Evolutionary conservation across 2,329 filamentous ascomycete genomes (phyloP), one percentile per base, ranked within the genome.

Genomic region (Diaporthe ampelina): DNA sequence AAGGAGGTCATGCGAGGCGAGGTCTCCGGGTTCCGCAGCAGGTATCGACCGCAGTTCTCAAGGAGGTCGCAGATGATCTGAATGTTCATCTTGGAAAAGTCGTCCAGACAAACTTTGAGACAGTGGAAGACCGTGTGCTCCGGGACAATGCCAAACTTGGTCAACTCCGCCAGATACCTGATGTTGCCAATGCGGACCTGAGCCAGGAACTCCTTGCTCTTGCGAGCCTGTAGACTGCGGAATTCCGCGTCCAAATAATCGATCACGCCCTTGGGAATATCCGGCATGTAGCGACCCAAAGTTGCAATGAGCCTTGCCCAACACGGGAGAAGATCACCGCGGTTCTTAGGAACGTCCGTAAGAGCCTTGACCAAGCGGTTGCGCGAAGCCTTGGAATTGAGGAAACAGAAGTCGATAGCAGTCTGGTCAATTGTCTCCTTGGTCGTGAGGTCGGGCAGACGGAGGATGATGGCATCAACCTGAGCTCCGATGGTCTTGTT

Each of bases 41-140:
- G 87, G 83, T 98, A 99, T 24, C 97, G 92, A 57, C 97, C 97
- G 80, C 97, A 99, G 77, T 98, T 98, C 82, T 99, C 97, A 29
- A 99, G 88, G 37, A 99, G 88, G 80, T 97, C 97, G 80, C 95
- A 97, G 77, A 99, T 96, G 79, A 99, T 98, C 83, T 99, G 97
- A 77, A 99, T 98, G 80, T 99, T 99, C 94, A 98, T 98, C 76
- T 96, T 91, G 3, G 97, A 98, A 81, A 99, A 99, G 80, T 99
- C 97, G 79, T 99, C 97, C 37, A 99, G 86, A 78, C 96, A 97
- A 82, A 99, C 96, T 83, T 98, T 99, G 79, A 99, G 91, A 81
- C 97, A 99, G 81, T 99, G 97, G 81, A 99, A 99, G 71, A 99
- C 97, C 77, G 99, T 96, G 83, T 99, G 97, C 83, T 99, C 97